These are phyloP conservation scores for Uronychia binucleata DNA, from an alignment of 73 alveolate genomes.

Conservation along the genomic window DNA sequence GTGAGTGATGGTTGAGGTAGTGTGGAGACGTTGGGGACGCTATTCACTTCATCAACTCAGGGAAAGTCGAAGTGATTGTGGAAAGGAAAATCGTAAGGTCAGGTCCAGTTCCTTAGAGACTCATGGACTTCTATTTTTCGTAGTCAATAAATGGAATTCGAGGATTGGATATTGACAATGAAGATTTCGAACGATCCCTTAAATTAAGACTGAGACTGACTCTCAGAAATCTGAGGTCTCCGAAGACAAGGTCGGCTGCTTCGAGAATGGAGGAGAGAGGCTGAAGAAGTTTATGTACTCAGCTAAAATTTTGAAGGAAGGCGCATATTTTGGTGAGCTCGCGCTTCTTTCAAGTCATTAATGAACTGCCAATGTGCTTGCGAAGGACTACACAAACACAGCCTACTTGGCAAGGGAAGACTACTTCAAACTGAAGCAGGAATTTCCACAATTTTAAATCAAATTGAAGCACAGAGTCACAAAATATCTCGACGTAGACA, in stretches of 20 bases:
- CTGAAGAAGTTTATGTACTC: not conserved
- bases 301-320: constrained; percentile 12
- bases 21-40: constrained; percentile 30
- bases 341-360: constrained; percentile 51
- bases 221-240: not conserved
- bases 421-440: not conserved
- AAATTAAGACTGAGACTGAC: not conserved
- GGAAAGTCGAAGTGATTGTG: constrained; percentile 30
- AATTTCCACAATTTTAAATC: constrained; percentile 43
- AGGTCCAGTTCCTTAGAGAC: not conserved
- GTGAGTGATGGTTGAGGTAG: too few species aligned
- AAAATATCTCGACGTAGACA: constrained; percentile 41
- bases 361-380: constrained; percentile 44
- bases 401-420: constrained; percentile 22
- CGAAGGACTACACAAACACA: constrained; percentile 31
- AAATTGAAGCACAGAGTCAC: constrained; percentile 33
- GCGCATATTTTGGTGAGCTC: constrained; percentile 62
- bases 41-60: constrained; percentile 36
- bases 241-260: not conserved
- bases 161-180: not conserved
- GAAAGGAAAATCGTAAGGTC: not conserved
- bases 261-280: not conserved
- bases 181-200: not conserved
- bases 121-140: not conserved
- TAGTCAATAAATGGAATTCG: not conserved